Base-by-base conservation (phyloP, 768 basidiomycete species). In the Suillus placidus region DNA sequence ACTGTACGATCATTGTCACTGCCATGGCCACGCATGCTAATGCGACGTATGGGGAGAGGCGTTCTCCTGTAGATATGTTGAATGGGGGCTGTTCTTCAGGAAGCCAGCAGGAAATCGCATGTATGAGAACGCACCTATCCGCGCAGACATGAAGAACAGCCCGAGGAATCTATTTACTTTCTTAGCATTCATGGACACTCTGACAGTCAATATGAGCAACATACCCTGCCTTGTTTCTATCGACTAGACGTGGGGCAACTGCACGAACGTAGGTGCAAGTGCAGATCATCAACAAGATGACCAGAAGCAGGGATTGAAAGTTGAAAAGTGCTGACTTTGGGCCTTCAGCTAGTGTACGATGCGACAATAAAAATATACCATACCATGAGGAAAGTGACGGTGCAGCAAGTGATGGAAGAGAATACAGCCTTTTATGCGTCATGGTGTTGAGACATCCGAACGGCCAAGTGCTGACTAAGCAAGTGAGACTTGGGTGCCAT, bases 201-300 rank as follows among this genome's bases (percentile, higher is more conserved):
- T 34, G n/a, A 26, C 8, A 20, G 58, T 60, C 34, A 38, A 34
- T 30, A 51, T 14, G 42, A 49, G 43, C 61, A 32, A 68, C 85
- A 69, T 71, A 97, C 97, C 97, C 97, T 78, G 94, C 85, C 79
- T 95, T 95, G 77, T 99, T 98, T 69, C 92, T 83, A 77, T 99
- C 97, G 14, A 99, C 85, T 6, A 99, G 81, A 32, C 93, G 85
- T 13, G 97, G 97, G 4, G 93, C 90, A 18, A 96, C 90, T 0
- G 93, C 89, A 54, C 97, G 89, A 16, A 96, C 85, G 78, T 99
- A 99, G 4, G 97, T 95, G 82, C 94, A 98, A 65, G 97, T 99
- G 81, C 97, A 99, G 66, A 98, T 95, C 76, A 93, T 83, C 58
- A 99, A 85, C 10, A 99, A 86, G 69, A 98, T 90, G 76, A 97